Conservation (phyloP, 73 alveolate species). For the Breviolum minutum region DNA sequence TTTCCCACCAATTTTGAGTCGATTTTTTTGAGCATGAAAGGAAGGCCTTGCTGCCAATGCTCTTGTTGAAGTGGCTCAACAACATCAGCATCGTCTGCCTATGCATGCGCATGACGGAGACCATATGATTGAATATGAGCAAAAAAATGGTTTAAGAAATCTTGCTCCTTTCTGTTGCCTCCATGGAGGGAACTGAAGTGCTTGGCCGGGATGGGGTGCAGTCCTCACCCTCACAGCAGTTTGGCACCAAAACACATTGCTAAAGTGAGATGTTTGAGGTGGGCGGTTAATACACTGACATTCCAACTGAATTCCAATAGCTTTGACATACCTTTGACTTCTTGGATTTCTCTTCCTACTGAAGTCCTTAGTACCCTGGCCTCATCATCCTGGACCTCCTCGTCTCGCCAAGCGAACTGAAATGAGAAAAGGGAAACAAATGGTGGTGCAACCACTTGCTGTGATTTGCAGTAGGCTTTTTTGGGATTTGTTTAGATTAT, state of each 20-base stretch:
- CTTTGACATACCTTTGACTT: no score
- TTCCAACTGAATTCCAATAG: no score
- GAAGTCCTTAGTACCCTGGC: not conserved
- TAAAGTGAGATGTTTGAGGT: no score
- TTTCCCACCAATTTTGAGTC: not conserved
- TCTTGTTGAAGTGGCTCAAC: slow-evolving; percentile 57
- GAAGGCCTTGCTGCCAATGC: slow-evolving; percentile 52
- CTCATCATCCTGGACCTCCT: slow-evolving; percentile 74
- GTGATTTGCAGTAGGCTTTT: not conserved
- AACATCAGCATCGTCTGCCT: slow-evolving; percentile 78
- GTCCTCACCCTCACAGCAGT: not conserved
- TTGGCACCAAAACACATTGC: no score
- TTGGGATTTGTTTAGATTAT: not conserved
- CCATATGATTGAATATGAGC: not conserved
- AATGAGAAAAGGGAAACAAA: not conserved
- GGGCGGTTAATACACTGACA: no score
- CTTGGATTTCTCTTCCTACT: not conserved
- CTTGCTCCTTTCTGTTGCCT: not conserved
- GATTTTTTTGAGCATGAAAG: not conserved
- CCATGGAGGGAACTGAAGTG: slow-evolving; percentile 78
- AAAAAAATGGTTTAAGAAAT: not conserved
- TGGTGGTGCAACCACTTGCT: not conserved
- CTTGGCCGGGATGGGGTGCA: slow-evolving; percentile 32
- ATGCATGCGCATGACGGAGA: not conserved
- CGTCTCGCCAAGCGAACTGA: slow-evolving; percentile 88